phyloP scores from a whole-genome alignment of 106 monocot species.

The Triglochin maritima region DNA sequence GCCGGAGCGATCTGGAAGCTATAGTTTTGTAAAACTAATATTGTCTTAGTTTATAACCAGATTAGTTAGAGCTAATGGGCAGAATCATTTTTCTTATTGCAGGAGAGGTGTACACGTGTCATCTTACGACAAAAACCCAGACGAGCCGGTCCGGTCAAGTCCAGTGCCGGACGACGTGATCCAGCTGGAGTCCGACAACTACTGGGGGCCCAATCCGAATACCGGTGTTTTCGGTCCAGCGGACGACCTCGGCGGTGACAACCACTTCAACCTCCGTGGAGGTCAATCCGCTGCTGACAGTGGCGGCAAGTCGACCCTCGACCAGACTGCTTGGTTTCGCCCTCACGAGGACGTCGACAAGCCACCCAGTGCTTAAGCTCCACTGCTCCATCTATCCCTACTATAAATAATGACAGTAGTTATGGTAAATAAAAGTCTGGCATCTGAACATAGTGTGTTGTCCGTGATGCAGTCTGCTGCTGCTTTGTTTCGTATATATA shows the following conservation, averaged over 20 bases:
- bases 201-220: conserved; percentile 16
- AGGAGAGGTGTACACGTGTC: conserved; percentile 12
- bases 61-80: too few relatives aligned
- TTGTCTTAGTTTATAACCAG: too few relatives aligned
- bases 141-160: conserved; percentile 9
- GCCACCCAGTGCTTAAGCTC: conserved; percentile 13
- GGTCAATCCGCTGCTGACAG: background rate
- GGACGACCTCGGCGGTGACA: background rate
- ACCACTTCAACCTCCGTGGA: background rate
- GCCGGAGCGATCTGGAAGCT: too few relatives aligned
- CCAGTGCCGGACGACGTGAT: conserved; percentile 22
- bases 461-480: too few relatives aligned
- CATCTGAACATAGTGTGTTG: too few relatives aligned
- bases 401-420: too few relatives aligned
- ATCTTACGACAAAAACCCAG: conserved; percentile 20
- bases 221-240: conserved; percentile 24
- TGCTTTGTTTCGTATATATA: too few relatives aligned
- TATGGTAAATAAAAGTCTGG: too few relatives aligned
- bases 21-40: too few relatives aligned
- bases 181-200: conserved; percentile 7
- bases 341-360: conserved; percentile 72
- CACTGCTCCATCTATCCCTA: background rate
- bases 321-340: conserved; percentile 65
- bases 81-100: background rate
- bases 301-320: conserved; percentile 27